These are phyloP conservation scores for Phytophthora litchii DNA, from an alignment of 352 stramenopile species.

Conservation along the genomic window DNA sequence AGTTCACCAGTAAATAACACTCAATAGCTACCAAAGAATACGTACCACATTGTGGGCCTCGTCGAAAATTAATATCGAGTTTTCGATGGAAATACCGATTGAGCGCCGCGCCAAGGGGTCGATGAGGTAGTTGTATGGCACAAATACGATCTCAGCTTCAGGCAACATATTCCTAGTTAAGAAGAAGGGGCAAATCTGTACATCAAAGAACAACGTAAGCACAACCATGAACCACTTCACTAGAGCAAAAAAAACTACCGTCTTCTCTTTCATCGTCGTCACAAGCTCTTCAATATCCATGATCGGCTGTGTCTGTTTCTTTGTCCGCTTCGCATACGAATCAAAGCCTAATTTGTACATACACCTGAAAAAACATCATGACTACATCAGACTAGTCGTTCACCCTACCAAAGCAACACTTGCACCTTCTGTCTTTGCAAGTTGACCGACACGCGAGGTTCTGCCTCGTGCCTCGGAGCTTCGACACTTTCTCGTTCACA, in stretches of 20 bases:
- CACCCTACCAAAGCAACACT: too few species aligned
- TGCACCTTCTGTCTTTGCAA: conserved; percentile 89
- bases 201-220: background rate
- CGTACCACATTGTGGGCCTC: conserved; percentile 99
- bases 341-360: conserved; percentile 85
- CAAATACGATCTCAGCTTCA: conserved; percentile 96
- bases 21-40: background rate
- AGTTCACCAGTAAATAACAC: background rate
- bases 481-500: conserved; percentile 94
- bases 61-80: conserved; percentile 99
- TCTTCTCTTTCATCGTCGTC: conserved; percentile 79
- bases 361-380: conserved; percentile 44
- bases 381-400: conserved; percentile 1
- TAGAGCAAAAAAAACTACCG: conserved; percentile 32
- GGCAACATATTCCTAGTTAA: conserved; percentile 90
- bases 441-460: conserved; percentile 89
- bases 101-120: conserved; percentile 91
- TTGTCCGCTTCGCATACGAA: conserved; percentile 51
- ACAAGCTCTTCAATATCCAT: conserved; percentile 99
- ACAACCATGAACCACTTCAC: conserved; percentile 18
- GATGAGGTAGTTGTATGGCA: conserved; percentile 99
- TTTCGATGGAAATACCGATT: conserved; percentile 95
- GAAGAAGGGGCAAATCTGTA: conserved; percentile 98
- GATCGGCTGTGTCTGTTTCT: conserved; percentile 72
- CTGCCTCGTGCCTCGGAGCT: conserved; percentile 83